These are phyloP conservation scores for Scutellaria baicalensis DNA, from an alignment of 257 asterid species.

Conservation along the genomic window DNA sequence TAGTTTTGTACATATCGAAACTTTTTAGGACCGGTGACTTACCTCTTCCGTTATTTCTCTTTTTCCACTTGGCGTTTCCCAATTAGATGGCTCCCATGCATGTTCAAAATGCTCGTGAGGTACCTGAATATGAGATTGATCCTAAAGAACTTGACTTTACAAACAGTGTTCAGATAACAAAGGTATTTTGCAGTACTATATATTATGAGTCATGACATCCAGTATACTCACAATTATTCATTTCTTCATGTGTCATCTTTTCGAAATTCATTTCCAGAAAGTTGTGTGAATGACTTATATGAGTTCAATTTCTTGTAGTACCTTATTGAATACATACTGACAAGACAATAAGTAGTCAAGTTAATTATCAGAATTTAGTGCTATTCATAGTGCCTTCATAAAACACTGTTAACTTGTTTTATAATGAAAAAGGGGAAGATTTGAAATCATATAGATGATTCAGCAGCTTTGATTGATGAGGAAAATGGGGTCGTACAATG, in stretches of 20 bases:
- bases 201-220: not conserved
- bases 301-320: not conserved
- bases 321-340: not conserved
- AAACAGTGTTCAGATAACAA: conserved; percentile 53
- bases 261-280: not conserved
- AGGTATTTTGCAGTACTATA: conserved; percentile 35
- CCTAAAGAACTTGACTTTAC: conserved; percentile 84
- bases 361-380: not conserved
- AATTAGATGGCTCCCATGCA: conserved; percentile 85
- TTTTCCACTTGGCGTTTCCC: not conserved
- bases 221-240: not conserved
- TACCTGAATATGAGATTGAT: conserved; percentile 89
- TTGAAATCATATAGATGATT: not conserved
- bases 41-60: not conserved
- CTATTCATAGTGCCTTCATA: not conserved
- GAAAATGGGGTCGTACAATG: not conserved
- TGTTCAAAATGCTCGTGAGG: conserved; percentile 60
- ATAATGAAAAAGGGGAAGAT: not conserved
- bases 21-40: not conserved
- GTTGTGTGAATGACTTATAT: not conserved
- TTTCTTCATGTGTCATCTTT: not conserved
- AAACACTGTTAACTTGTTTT: not conserved
- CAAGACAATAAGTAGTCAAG: not conserved
- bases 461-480: not conserved
- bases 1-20: not conserved